These are phyloP conservation scores for Ustilago nuda DNA, from an alignment of 1,284 basidiomycete genomes.

Conservation along the genomic window DNA sequence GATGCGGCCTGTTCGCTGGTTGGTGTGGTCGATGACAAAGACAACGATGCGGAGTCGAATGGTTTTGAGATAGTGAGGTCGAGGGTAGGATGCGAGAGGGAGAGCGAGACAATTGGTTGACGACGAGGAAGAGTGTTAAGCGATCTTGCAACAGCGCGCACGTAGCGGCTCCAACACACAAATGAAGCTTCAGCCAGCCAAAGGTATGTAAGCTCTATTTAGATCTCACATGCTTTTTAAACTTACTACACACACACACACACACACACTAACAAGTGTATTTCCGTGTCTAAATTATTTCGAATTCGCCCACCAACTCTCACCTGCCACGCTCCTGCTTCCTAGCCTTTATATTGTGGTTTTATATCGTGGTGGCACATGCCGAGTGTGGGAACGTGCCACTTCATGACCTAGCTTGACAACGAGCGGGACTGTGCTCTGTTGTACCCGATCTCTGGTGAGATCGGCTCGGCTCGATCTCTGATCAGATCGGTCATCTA, in stretches of 20 bases:
- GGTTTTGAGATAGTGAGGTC: not conserved
- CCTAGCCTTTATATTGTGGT: not conserved
- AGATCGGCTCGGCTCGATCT: too few species aligned
- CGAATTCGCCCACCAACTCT: conserved; percentile 9
- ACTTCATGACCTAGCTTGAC: too few species aligned
- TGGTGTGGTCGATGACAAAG: not conserved
- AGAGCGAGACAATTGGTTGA: not conserved
- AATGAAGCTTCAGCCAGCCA: not conserved
- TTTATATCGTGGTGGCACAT: too few species aligned
- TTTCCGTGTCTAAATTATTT: not conserved
- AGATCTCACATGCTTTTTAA: too few species aligned
- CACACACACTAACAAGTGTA: not conserved
- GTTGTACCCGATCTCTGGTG: too few species aligned
- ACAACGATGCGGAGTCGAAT: not conserved
- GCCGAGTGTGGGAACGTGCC: too few species aligned
- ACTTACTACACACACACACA: not conserved
- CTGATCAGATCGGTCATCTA: too few species aligned
- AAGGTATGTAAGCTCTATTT: too few species aligned
- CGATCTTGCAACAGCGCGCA: not conserved
- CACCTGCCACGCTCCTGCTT: not conserved
- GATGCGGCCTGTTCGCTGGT: not conserved
- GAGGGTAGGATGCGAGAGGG: not conserved
- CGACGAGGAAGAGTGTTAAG: not conserved
- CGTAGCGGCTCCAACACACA: not conserved
- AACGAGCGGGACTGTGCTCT: too few species aligned